Evolutionary conservation across 1,284 basidiomycete species (phyloP).

Genomic region (Ustilago sp.): DNA sequence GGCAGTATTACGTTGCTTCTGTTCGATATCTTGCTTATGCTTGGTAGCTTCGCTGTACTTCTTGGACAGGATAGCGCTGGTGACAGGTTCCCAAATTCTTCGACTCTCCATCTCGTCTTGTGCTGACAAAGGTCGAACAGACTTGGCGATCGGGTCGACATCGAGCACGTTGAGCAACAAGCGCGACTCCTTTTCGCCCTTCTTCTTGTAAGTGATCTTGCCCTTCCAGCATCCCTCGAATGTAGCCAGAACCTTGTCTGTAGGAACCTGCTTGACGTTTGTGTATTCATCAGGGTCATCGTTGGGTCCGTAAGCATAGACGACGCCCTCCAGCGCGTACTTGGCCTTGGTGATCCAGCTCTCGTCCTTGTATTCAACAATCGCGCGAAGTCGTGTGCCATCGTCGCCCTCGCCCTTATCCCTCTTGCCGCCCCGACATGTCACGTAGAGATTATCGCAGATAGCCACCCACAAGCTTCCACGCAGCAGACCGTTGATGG

Average conservation of each 20-base stretch:
- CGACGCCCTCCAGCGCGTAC: constrained; percentile 88
- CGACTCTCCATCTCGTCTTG: constrained; percentile 87
- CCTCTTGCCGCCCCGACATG: constrained; percentile 78
- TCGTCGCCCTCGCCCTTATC: constrained; percentile 61
- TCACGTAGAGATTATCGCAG: constrained; percentile 81
- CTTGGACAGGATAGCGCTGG: constrained; percentile 77
- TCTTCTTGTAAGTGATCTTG: constrained; percentile 82
- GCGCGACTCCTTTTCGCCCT: constrained; percentile 77
- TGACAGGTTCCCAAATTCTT: constrained; percentile 86
- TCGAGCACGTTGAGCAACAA: constrained; percentile 82
- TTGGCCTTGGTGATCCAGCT: constrained; percentile 92
- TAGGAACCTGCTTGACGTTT: constrained; percentile 89
- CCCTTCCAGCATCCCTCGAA: constrained; percentile 91
- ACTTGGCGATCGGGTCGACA: constrained; percentile 83
- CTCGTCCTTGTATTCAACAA: constrained; percentile 97
- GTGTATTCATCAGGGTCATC: constrained; percentile 78
- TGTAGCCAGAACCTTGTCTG: constrained; percentile 80
- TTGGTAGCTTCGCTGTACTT: constrained; percentile 75
- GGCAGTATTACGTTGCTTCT: constrained; percentile 59
- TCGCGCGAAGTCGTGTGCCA: constrained; percentile 76
- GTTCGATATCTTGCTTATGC: constrained; percentile 65
- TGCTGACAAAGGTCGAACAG: constrained; percentile 81
- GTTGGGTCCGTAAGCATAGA: constrained; percentile 79
- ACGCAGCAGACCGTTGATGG: constrained; percentile 90
- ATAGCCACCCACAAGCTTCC: constrained; percentile 91